Percentiles rank a stretch among this genome's conserved stretches.
Conservation (phyloP, 176 grass and related monocot species). For the Zizania latifolia region DNA sequence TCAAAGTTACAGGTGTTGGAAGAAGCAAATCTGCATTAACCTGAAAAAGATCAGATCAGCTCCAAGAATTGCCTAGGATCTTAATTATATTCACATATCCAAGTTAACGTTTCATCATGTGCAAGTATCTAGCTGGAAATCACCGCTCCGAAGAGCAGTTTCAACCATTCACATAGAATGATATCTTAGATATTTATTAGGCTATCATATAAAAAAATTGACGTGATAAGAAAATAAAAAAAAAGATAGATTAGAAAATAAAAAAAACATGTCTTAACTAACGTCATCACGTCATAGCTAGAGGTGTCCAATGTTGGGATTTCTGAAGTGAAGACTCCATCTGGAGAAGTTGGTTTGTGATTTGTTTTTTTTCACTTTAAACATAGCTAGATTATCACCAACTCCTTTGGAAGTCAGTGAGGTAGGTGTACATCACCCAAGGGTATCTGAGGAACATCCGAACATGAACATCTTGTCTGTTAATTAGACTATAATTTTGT, state of each 20-base stretch:
- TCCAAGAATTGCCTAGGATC: too few species aligned
- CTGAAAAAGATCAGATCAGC: neutral
- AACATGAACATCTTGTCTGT: constrained; percentile 16
- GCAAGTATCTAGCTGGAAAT: neutral
- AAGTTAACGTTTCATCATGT: neutral
- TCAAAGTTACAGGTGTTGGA: neutral
- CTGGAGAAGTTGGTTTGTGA: neutral
- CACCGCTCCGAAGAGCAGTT: too few species aligned
- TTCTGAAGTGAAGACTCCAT: too few species aligned
- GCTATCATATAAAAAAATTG: too few species aligned
- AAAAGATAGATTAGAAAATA: too few species aligned
- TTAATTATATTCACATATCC: too few species aligned
- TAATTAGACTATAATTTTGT: neutral
- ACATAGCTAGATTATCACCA: neutral
- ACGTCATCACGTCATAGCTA: too few species aligned
- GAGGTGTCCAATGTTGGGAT: too few species aligned
- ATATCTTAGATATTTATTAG: too few species aligned
- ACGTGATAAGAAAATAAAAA: too few species aligned
- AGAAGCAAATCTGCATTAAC: neutral
- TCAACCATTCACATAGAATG: too few species aligned
- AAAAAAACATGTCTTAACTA: too few species aligned
- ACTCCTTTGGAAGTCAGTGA: constrained; percentile 1
- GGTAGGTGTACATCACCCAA: constrained; percentile 17
- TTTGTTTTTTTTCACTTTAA: neutral
- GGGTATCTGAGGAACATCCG: constrained; percentile 2